Conservation (phyloP, 163 green algal species). For the Volvox carteri region DNA sequence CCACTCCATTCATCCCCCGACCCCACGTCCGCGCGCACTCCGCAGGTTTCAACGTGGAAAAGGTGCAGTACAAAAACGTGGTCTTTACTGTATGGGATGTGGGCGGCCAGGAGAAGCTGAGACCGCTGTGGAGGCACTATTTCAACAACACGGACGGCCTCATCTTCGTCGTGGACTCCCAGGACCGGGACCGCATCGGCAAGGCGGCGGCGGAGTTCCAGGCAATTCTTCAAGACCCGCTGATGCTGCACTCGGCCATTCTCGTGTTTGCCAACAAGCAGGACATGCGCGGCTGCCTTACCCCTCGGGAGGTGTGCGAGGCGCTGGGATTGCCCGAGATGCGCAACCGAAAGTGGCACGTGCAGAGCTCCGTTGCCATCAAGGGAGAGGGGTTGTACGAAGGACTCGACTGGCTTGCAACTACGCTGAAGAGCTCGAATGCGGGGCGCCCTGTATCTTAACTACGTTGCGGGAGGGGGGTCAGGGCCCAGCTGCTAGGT, state of each 20-base stretch:
- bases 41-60: conserved; percentile 99
- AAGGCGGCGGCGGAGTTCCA: conserved; percentile 78
- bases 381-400: conserved; percentile 85
- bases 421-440: conserved; percentile 46
- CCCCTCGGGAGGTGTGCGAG: conserved; percentile 77
- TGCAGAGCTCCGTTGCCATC: conserved; percentile 78
- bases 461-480: background rate
- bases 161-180: conserved; percentile 86
- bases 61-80: conserved; percentile 99
- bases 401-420: conserved; percentile 81
- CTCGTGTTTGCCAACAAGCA: conserved; percentile 91
- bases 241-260: conserved; percentile 77
- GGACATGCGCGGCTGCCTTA: conserved; percentile 77
- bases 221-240: conserved; percentile 67
- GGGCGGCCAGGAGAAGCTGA: conserved; percentile 97
- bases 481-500: too few species aligned
- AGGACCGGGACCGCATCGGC: conserved; percentile 80
- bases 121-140: conserved; percentile 95
- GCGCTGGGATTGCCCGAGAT: conserved; percentile 75
- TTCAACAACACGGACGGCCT: conserved; percentile 90
- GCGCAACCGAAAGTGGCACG: conserved; percentile 77
- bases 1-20: background rate
- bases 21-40: too few species aligned
- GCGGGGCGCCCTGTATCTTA: conserved; percentile 35
- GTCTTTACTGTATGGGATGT: conserved; percentile 99